These are phyloP conservation scores for Fomitopsis betulina DNA, from an alignment of 1,284 basidiomycete species.

Conservation along the genomic window DNA sequence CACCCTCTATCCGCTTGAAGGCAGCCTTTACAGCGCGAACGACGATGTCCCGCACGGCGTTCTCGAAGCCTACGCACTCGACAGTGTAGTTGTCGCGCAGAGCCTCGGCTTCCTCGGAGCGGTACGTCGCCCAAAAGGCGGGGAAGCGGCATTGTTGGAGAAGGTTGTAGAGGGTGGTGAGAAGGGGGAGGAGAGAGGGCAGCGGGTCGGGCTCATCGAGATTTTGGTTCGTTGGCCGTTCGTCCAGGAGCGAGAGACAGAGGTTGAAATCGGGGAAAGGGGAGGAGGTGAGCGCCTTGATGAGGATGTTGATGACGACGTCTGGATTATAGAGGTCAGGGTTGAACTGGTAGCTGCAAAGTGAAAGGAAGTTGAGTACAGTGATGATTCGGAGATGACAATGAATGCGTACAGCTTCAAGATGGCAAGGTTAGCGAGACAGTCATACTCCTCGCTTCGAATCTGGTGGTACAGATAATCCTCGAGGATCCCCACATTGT, in stretches of 20 bases:
- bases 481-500: slow-evolving; percentile 88
- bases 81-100: slow-evolving; percentile 83
- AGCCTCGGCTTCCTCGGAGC: slow-evolving; percentile 60
- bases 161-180: slow-evolving; percentile 72
- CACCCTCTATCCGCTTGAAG: slow-evolving; percentile 70
- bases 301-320: slow-evolving; percentile 90
- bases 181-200: slow-evolving; percentile 67
- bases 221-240: slow-evolving; percentile 53
- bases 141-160: slow-evolving; percentile 89
- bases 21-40: slow-evolving; percentile 75
- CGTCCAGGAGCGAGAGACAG: slow-evolving; percentile 86
- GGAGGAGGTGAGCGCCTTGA: slow-evolving; percentile 82
- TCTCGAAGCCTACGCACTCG: slow-evolving; percentile 78
- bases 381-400: slow-evolving; percentile 4
- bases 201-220: slow-evolving; percentile 81
- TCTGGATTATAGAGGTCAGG: slow-evolving; percentile 90
- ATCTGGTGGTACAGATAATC: slow-evolving; percentile 95
- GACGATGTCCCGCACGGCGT: slow-evolving; percentile 72
- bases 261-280: slow-evolving; percentile 93
- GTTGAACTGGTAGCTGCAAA: slow-evolving; percentile 90
- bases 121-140: slow-evolving; percentile 80
- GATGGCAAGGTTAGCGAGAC: slow-evolving; percentile 88
- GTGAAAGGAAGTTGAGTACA: background rate
- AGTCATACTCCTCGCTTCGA: slow-evolving; percentile 86
- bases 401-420: slow-evolving; percentile 63